phyloP scores from a whole-genome alignment of 1,284 basidiomycete genomes.

The Marasmius sp. region DNA sequence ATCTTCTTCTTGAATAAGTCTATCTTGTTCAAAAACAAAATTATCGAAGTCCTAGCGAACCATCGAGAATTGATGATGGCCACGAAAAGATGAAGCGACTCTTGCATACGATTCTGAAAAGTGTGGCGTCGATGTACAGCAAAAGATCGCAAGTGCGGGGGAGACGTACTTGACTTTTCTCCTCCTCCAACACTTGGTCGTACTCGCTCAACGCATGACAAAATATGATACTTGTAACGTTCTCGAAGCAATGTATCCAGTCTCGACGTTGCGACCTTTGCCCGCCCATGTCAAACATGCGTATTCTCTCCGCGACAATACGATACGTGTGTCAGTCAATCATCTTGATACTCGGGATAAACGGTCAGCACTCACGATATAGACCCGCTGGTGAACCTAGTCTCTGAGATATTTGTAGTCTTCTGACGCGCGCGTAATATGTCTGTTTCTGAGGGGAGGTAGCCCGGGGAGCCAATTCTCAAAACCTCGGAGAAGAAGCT shows the following conservation, averaged over 20 bases:
- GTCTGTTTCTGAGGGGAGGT: constrained; percentile 87
- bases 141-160: too few species aligned
- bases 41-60: constrained; percentile 93
- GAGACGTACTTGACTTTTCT: constrained; percentile 49
- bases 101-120: constrained; percentile 82
- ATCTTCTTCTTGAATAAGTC: constrained; percentile 95
- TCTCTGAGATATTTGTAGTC: constrained; percentile 93
- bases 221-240: constrained; percentile 94
- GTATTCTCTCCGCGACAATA: constrained; percentile 57
- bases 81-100: constrained; percentile 92
- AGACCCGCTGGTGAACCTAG: constrained; percentile 72
- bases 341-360: constrained; percentile 3
- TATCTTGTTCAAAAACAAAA: constrained; percentile 94
- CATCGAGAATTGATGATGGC: constrained; percentile 97
- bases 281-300: constrained; percentile 94
- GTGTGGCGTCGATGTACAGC: too few species aligned
- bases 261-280: constrained; percentile 94
- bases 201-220: constrained; percentile 94
- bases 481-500: constrained; percentile 89
- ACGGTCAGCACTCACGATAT: constrained; percentile 62
- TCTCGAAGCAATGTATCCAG: constrained; percentile 95
- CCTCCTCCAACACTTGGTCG: constrained; percentile 85
- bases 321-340: constrained; percentile 5
- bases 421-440: constrained; percentile 89
- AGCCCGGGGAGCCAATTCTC: constrained; percentile 79